phyloP scores from a whole-genome alignment of 2,329 filamentous ascomycete species.

The Corinectria fuckeliana region DNA sequence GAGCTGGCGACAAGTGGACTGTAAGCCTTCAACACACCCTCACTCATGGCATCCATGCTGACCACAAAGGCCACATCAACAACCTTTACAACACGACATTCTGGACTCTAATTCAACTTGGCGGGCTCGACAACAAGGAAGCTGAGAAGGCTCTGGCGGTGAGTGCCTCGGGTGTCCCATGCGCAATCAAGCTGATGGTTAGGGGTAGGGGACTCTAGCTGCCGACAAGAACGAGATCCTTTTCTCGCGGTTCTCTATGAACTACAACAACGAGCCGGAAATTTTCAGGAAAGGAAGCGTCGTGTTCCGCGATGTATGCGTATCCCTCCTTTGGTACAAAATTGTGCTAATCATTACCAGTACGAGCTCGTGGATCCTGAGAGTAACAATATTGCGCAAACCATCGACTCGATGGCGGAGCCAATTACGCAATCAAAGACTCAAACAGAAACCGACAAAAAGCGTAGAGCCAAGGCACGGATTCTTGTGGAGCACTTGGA shows the following conservation, averaged over 20 bases:
- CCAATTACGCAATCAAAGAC: conserved; percentile 71
- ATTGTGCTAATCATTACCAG: conserved; percentile 48
- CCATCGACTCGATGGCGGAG: conserved; percentile 58
- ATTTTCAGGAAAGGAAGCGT: conserved; percentile 95
- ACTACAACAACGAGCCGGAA: conserved; percentile 96
- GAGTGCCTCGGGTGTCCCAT: conserved; percentile 29
- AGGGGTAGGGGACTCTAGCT: conserved; percentile 74
- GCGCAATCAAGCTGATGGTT: conserved; percentile 25
- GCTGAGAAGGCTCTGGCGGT: conserved; percentile 83
- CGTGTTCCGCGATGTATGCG: conserved; percentile 77
- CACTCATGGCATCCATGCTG: conserved; percentile 6
- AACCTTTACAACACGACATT: conserved; percentile 98
- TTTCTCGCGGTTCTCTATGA: conserved; percentile 86
- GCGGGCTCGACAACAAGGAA: conserved; percentile 75
- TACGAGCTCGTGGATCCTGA: conserved; percentile 73
- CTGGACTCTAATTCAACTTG: conserved; percentile 84
- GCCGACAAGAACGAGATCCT: conserved; percentile 96
- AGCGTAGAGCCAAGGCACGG: conserved; percentile 78
- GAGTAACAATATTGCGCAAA: conserved; percentile 53
- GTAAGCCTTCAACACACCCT: conserved; percentile 56
- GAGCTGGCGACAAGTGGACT: conserved; percentile 96
- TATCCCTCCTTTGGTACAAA: too few relatives aligned
- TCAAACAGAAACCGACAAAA: conserved; percentile 84
- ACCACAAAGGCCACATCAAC: conserved; percentile 82
- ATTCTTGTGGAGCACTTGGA: conserved; percentile 87